phyloP scores from a whole-genome alignment of 202 grass and related monocot species.

The Zizania palustris region DNA sequence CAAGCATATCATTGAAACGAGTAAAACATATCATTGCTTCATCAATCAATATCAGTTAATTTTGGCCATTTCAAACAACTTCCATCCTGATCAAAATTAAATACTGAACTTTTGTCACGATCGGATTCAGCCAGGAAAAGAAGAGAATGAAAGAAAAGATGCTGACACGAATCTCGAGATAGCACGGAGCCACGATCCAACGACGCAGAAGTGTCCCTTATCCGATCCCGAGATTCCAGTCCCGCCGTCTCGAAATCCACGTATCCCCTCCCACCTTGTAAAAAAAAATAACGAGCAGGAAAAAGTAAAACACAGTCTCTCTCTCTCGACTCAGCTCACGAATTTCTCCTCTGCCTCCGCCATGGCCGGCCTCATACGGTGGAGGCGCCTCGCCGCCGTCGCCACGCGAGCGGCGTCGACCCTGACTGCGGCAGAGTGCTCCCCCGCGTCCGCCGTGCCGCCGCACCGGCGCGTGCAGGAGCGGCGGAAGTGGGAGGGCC shows the following conservation, averaged over 20 bases:
- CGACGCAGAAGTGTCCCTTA: conserved; percentile 16
- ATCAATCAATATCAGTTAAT: no score
- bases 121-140: not conserved
- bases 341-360: conserved; percentile 2
- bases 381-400: conserved; percentile 63
- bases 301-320: not conserved
- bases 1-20: not conserved
- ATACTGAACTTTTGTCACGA: no score
- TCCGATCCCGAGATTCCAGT: conserved; percentile 31
- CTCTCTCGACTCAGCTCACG: conserved; percentile 3
- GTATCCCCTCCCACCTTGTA: not conserved
- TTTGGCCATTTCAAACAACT: no score
- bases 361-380: conserved; percentile 91
- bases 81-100: no score
- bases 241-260: conserved; percentile 28
- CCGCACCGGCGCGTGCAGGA: conserved; percentile 73
- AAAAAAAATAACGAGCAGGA: not conserved
- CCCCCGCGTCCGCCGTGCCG: conserved; percentile 19
- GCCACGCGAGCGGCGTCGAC: conserved; percentile 50
- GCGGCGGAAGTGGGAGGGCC: conserved; percentile 87
- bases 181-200: not conserved
- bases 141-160: not conserved
- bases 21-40: not conserved
- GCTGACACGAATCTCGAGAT: not conserved
- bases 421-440: conserved; percentile 35